Evolutionary conservation across 2,329 filamentous ascomycete genomes (phyloP).

Genomic region (Amphichorda felina): DNA sequence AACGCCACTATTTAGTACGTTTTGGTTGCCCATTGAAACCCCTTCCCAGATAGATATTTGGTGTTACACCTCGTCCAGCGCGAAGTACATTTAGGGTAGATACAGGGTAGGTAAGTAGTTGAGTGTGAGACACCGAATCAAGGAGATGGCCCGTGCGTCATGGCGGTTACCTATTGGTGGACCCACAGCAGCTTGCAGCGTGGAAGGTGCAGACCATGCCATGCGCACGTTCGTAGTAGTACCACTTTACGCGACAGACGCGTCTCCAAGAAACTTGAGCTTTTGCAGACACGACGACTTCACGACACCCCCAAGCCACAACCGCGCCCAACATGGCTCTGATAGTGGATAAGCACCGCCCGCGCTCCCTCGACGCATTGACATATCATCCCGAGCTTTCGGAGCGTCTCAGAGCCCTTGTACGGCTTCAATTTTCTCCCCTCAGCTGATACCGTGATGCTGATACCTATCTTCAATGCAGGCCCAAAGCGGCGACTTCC

Average conservation of each 20-base stretch:
- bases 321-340: slow-evolving; percentile 40
- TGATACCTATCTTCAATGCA: slow-evolving; percentile 20
- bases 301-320: slow-evolving; percentile 5
- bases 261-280: slow-evolving; percentile 10
- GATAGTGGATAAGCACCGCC: slow-evolving; percentile 61
- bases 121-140: too few species aligned
- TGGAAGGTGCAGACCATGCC: too few species aligned
- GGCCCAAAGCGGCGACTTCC: slow-evolving; percentile 96
- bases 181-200: too few species aligned
- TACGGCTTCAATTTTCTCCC: slow-evolving; percentile 30
- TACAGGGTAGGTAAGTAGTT: too few species aligned
- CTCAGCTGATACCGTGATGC: not conserved
- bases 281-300: not conserved
- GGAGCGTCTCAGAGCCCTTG: slow-evolving; percentile 72
- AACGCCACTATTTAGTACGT: too few species aligned
- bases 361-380: slow-evolving; percentile 62
- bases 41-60: too few species aligned
- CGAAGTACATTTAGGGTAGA: too few species aligned
- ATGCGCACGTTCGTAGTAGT: too few species aligned
- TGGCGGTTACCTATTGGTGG: too few species aligned
- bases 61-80: too few species aligned
- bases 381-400: slow-evolving; percentile 87
- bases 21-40: too few species aligned
- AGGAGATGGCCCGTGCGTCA: too few species aligned
- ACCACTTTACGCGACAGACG: slow-evolving; percentile 27